Evolutionary conservation across 192 early-diverging fungal genomes (phyloP).

Genomic region (Allomyces javanicus): DNA sequence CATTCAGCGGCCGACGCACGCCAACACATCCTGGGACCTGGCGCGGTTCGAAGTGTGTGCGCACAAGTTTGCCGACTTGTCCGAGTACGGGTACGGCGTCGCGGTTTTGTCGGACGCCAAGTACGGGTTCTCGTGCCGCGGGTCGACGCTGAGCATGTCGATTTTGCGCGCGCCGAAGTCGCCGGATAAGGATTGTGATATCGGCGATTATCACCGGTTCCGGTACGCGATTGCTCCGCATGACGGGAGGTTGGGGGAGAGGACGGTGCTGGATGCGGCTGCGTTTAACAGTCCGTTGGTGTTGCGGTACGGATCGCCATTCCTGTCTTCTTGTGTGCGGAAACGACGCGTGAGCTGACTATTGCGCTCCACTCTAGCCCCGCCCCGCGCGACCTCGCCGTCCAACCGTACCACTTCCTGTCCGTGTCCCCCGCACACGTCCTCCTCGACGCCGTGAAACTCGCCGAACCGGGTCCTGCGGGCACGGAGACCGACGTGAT

Average conservation of each 20-base stretch:
- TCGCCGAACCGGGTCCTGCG: constrained; percentile 41
- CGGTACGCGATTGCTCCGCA: constrained; percentile 84
- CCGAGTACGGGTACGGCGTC: constrained; percentile 86
- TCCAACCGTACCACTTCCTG: constrained; percentile 22
- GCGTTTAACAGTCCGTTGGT: constrained; percentile 74
- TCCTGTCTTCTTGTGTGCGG: neutral
- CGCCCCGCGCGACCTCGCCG: constrained; percentile 5
- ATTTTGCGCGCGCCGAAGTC: constrained; percentile 76
- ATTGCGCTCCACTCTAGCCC: neutral
- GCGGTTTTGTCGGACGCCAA: constrained; percentile 91
- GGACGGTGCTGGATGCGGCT: constrained; percentile 66
- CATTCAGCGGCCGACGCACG: constrained; percentile 81
- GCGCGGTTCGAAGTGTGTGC: constrained; percentile 88
- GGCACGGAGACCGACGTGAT: constrained; percentile 32
- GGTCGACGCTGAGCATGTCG: constrained; percentile 60
- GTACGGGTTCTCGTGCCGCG: constrained; percentile 76
- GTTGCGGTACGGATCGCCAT: constrained; percentile 7
- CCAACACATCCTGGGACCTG: constrained; percentile 80
- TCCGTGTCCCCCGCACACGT: constrained; percentile 41
- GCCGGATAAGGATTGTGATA: constrained; percentile 32
- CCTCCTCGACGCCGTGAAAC: constrained; percentile 80
- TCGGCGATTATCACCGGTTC: constrained; percentile 53
- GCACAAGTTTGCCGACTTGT: constrained; percentile 93
- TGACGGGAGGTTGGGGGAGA: constrained; percentile 55
- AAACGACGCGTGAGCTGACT: neutral